Percentiles rank a stretch among this genome's conserved stretches.
Evolutionary conservation across 345 rosid genomes (phyloP).

Genomic region (Acer negundo): DNA sequence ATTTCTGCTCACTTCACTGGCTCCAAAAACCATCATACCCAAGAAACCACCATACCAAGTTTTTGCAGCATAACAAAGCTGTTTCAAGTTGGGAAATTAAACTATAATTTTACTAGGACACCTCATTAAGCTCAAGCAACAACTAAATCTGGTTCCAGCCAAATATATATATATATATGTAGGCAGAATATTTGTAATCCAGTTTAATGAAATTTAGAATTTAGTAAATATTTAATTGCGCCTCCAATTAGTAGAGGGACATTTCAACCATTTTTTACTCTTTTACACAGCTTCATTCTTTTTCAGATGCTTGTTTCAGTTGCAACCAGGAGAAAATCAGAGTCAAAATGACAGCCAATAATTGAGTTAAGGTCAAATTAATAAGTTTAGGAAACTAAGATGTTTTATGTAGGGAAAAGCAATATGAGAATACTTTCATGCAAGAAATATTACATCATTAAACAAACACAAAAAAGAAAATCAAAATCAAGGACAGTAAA

Average conservation of each 20-base stretch:
- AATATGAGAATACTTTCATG: background rate
- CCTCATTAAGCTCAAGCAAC: background rate
- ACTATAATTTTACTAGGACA: background rate
- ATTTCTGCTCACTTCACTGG: conserved; percentile 98
- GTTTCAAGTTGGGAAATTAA: conserved; percentile 22
- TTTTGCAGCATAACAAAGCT: conserved; percentile 97
- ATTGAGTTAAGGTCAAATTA: background rate
- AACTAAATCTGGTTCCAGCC: background rate
- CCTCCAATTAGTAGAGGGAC: background rate
- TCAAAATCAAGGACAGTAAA: background rate
- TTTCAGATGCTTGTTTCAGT: conserved; percentile 4
- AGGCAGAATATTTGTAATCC: background rate
- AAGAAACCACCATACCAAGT: conserved; percentile 96
- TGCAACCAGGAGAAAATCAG: background rate
- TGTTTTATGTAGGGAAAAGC: background rate
- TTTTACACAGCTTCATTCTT: background rate
- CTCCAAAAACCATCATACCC: conserved; percentile 96
- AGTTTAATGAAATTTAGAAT: background rate
- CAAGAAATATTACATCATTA: background rate
- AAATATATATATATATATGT: background rate
- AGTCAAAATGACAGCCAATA: background rate
- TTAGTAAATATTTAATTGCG: background rate
- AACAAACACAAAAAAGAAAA: background rate
- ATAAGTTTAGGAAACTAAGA: background rate
- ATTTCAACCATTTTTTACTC: background rate